Evolutionary conservation across 208 protist genomes (phyloP).

Genomic region (Crithidia bombi): DNA sequence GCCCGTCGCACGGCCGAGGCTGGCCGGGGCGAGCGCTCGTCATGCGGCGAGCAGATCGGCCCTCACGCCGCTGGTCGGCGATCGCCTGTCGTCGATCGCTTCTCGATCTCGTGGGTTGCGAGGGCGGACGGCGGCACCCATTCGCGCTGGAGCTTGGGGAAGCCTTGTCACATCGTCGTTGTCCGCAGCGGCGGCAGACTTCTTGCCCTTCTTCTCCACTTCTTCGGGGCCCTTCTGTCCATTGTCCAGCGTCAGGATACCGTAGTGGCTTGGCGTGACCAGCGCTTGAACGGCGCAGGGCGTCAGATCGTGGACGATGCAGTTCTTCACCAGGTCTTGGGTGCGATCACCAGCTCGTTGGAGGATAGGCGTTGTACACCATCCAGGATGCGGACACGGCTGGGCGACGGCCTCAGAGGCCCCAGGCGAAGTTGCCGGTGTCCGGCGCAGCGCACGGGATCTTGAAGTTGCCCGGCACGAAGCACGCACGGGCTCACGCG

Average conservation of each 20-base stretch:
- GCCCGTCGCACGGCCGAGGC: conserved; percentile 97
- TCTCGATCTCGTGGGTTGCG: conserved; percentile 85
- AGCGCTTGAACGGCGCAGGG: conserved; percentile 98
- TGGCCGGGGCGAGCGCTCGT: conserved; percentile 99
- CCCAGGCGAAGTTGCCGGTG: conserved; percentile 99
- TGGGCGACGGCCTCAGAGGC: conserved; percentile 86
- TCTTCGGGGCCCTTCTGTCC: conserved; percentile 17
- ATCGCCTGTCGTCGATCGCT: conserved; percentile 79
- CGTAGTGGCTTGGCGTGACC: conserved; percentile 99
- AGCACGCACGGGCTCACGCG: conserved; percentile 96
- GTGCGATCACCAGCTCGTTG: conserved; percentile 99
- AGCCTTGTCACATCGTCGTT: conserved; percentile 80
- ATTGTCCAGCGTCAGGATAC: conserved; percentile 84
- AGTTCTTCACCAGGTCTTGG: conserved; percentile 99
- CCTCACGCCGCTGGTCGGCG: conserved; percentile 94
- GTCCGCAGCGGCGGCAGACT: conserved; percentile 57
- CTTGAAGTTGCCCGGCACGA: conserved; percentile 99
- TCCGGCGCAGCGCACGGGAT: conserved; percentile 98
- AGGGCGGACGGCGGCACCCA: conserved; percentile 71
- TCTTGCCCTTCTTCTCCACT: conserved; percentile 80
- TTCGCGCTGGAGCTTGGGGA: conserved; percentile 73
- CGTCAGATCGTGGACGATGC: conserved; percentile 98
- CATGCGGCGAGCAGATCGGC: conserved; percentile 95
- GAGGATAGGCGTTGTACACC: conserved; percentile 99
- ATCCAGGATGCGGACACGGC: conserved; percentile 96